Conservation (phyloP, 805 yeast species). For the Cyberlindnera maclurae region DNA sequence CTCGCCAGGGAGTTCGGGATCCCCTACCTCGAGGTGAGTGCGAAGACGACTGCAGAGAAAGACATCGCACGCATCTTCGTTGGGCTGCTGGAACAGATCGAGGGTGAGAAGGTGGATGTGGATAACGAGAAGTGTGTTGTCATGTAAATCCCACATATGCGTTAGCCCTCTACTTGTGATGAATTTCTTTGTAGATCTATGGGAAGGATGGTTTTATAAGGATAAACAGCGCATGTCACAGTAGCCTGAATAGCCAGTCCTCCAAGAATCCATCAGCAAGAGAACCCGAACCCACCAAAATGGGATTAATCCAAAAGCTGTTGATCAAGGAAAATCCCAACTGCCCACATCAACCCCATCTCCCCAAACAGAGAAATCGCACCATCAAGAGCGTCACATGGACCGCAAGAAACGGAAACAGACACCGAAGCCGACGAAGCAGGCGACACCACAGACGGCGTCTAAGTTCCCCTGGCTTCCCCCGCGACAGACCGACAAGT, state of each 20-base stretch:
- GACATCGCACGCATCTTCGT: conserved; percentile 62
- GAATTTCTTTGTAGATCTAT: no score
- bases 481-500: conserved; percentile 24
- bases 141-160: conserved; percentile 27
- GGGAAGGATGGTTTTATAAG: no score
- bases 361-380: no score
- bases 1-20: conserved; percentile 59
- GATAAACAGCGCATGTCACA: no score
- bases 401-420: background rate
- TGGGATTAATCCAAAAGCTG: no score
- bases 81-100: conserved; percentile 52
- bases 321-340: no score
- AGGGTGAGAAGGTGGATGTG: conserved; percentile 50
- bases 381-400: background rate
- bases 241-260: no score
- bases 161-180: no score
- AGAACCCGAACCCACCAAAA: no score
- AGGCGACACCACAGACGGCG: conserved; percentile 4
- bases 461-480: conserved; percentile 4
- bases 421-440: conserved; percentile 14
- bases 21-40: conserved; percentile 78
- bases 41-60: conserved; percentile 71
- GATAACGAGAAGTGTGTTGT: conserved; percentile 41
- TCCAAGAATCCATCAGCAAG: no score
- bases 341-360: no score